Base-by-base conservation (phyloP, 2,329 filamentous ascomycete genomes). In the Rosellinia necatrix region DNA sequence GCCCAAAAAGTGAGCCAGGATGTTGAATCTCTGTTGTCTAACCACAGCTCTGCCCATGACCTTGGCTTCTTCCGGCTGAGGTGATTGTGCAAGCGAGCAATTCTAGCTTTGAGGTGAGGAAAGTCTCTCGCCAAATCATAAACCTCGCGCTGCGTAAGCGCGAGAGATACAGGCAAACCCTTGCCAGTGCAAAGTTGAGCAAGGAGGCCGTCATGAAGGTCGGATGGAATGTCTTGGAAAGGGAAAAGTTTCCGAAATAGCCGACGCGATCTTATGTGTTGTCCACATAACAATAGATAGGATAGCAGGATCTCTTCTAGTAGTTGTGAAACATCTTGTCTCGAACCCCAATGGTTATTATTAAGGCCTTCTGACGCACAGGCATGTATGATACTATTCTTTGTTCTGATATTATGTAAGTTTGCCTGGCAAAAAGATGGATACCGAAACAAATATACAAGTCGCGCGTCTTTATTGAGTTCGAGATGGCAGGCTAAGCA, bases 391-490 rank as follows among this genome's bases (percentile, higher is more conserved):
- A 29, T 17, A 34, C 25, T 24, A 19, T 22, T 22, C 9, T 19
- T 48, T 29, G 13, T 25, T 32, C 10, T 24, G 46, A 27, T 49
- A 25, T 29, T 51, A 44, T 15, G 22, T 6, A 60, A 44, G 25
- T 43, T 64, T 22, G 46, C 53, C 6, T 62, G 10, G 32, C 64
- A 66, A 44, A 66, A 67, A 6, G 64, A 64, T 8, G 65, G 64
- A 49, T 66, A 63, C 6, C 65, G 62, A 49, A 60, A 68, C 10
- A 67, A n/a, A 22, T 55, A 68, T n/a, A 68, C 41, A 4, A 46
- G 59, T 9, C 55, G 48, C 17, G 58, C 50, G 27, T 59, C 35
- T 24, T 55, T 54, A 43, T 68, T 64, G 7, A 64, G 58, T 47
- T 68, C 63, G 19, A 68, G 58, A 58, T 68, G 65, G 29, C 61